These are phyloP conservation scores for Schrenkiella parvula DNA, from an alignment of 345 rosid genomes.

Conservation along the genomic window DNA sequence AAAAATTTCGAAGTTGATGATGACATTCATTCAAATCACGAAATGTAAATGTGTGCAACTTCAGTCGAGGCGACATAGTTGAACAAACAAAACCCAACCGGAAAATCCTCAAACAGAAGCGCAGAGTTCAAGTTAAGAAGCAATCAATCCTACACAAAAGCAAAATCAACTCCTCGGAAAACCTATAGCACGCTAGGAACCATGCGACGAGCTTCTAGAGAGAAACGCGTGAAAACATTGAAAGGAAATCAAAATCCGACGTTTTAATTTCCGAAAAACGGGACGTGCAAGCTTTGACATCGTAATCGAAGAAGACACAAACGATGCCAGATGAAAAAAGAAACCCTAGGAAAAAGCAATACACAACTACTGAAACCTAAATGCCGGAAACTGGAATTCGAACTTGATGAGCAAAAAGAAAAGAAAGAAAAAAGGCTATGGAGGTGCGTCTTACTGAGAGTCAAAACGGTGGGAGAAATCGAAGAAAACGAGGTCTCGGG, in stretches of 20 bases:
- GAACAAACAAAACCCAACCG: neutral
- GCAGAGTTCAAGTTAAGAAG: neutral
- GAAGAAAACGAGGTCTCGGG: neutral
- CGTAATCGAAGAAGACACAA: conserved; percentile 1
- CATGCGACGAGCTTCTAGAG: neutral
- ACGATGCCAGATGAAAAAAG: neutral
- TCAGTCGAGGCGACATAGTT: neutral
- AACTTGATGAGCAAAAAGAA: neutral
- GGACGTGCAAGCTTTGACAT: neutral
- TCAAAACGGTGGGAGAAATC: neutral
- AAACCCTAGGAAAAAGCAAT: neutral
- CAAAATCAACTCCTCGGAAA: neutral
- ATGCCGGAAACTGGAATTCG: neutral
- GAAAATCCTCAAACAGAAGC: neutral
- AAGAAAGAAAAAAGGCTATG: neutral
- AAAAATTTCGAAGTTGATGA: neutral
- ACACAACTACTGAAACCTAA: neutral
- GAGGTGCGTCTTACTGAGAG: neutral
- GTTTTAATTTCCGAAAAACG: neutral
- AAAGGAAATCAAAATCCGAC: conserved; percentile 8
- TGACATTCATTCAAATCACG: neutral
- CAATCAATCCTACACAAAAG: neutral
- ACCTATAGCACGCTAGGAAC: neutral
- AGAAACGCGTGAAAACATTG: neutral
- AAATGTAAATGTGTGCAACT: neutral